Evolutionary conservation across 2,329 filamentous ascomycete genomes (phyloP), one percentile per base, ranked within the genome.

Genomic region (Cercospora sp.): DNA sequence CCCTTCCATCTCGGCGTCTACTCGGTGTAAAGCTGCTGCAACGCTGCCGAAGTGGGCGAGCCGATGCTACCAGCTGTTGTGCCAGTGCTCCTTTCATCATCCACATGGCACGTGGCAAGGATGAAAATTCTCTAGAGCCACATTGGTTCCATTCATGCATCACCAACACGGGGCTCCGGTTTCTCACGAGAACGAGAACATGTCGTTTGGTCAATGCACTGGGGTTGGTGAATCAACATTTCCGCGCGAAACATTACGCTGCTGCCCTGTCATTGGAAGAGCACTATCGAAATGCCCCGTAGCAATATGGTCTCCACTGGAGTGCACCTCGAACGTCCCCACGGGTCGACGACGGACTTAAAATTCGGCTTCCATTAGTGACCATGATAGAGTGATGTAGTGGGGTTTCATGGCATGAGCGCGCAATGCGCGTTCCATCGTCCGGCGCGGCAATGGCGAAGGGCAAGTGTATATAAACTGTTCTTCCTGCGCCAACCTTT

Each of bases 401-500:
- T 61, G 64, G 57, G 30, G 31, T 42, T 8, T 18, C 13, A 28
- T 39, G 42, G 64, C 58, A 62, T 62, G 59, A 58, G 45, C 42
- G 45, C 36, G 59, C 58, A 58, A 58, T 53, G 59, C 45, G 20
- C 45, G 31, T 30, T 16, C 48, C 60, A 55, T 48, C 42, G 65
- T 23, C 55, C 65, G 59, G 65, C 65, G 60, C 55, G 51, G 60
- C 60, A 36, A 60, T 36, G 31, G 60, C 60, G 33, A 60, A 48
- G 51, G 39, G 23, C 5, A 16, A 48, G 65, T 18, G 33, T 67
- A 63, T 63, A 63, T 60, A 67, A 58, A 45, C 65, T 28, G 60
- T 20, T 63, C 42, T 18, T 20, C 26, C 30, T 55, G 42, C 45
- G 65, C 65, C 65, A 67, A 63, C 39, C 65, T 63, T 67, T 63